phyloP scores from a whole-genome alignment of 2,329 filamentous ascomycete genomes.

The Pseudogymnoascus sp. region DNA sequence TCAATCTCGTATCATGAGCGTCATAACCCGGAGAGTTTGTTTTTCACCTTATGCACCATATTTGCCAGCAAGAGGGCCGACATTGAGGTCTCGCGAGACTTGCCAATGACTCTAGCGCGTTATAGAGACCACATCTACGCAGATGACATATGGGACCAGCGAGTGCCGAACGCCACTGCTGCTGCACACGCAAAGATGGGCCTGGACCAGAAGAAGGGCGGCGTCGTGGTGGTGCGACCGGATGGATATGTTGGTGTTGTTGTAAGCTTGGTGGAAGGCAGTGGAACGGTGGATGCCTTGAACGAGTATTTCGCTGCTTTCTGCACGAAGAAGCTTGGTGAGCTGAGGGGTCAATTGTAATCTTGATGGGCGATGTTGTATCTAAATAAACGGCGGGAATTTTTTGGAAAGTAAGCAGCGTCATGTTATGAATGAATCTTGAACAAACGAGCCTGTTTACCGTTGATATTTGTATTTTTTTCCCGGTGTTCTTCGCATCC shows the following conservation, averaged over 20 bases:
- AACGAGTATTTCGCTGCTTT: slow-evolving; percentile 77
- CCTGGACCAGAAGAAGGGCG: slow-evolving; percentile 62
- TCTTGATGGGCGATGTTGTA: neutral
- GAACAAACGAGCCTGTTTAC: neutral
- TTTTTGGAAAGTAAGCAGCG: neutral
- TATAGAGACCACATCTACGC: slow-evolving; percentile 81
- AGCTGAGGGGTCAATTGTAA: slow-evolving; percentile 34
- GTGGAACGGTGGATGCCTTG: slow-evolving; percentile 70
- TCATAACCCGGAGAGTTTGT: slow-evolving; percentile 75
- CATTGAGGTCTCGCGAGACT: slow-evolving; percentile 65
- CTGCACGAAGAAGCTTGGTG: slow-evolving; percentile 50
- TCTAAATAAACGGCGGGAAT: neutral
- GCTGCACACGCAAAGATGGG: slow-evolving; percentile 85
- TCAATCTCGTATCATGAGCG: slow-evolving; percentile 67
- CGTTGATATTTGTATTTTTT: neutral
- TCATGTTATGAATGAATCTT: neutral
- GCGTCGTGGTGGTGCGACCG: slow-evolving; percentile 74
- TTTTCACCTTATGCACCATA: slow-evolving; percentile 73
- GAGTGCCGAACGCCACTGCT: slow-evolving; percentile 61
- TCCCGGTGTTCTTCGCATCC: neutral
- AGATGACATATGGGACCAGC: slow-evolving; percentile 69
- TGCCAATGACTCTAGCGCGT: slow-evolving; percentile 62
- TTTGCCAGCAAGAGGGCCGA: slow-evolving; percentile 59
- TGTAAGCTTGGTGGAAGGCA: slow-evolving; percentile 64
- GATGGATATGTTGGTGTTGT: slow-evolving; percentile 82